Conservation (phyloP, 176 grass and related monocot species). For the Tillandsia leiboldiana region DNA sequence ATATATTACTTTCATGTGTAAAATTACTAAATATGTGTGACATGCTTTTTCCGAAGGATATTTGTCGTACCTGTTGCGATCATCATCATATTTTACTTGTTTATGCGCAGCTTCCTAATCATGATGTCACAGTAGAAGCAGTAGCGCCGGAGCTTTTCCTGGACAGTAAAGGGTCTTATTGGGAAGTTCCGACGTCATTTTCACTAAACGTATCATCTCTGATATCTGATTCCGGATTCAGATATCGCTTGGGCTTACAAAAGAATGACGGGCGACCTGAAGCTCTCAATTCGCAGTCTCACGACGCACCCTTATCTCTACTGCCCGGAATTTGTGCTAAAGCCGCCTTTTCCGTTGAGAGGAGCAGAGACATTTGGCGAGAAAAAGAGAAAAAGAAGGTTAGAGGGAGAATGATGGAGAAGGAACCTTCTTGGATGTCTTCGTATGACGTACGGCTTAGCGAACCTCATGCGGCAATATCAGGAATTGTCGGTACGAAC, state of each 20-base stretch:
- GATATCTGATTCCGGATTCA: slow-evolving; percentile 18
- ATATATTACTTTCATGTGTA: too few species aligned
- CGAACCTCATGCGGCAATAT: slow-evolving; percentile 26
- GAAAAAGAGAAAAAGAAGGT: slow-evolving; percentile 9
- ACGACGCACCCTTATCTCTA: slow-evolving; percentile 5
- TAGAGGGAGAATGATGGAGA: neutral
- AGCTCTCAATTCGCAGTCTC: slow-evolving; percentile 4
- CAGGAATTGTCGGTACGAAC: slow-evolving; percentile 23
- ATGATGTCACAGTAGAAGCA: slow-evolving; percentile 27
- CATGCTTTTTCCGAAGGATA: too few species aligned
- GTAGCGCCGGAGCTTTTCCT: slow-evolving; percentile 21
- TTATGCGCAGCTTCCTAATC: slow-evolving; percentile 17
- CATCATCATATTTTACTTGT: neutral
- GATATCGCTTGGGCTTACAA: slow-evolving; percentile 25
- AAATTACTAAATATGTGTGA: too few species aligned
- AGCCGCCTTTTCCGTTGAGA: slow-evolving; percentile 26
- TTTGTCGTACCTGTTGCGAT: too few species aligned
- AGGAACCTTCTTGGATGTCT: neutral
- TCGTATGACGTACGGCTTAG: slow-evolving; percentile 13
- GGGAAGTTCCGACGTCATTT: slow-evolving; percentile 27
- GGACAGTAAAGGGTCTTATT: slow-evolving; percentile 30
- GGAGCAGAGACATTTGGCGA: slow-evolving; percentile 23
- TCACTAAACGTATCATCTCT: slow-evolving; percentile 26
- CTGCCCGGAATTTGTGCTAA: slow-evolving; percentile 29
- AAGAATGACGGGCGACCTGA: slow-evolving; percentile 20